Percentiles rank a stretch among this genome's conserved stretches.
phyloP scores from a whole-genome alignment of 2,329 filamentous ascomycete species.

The Colletotrichum camelliae region DNA sequence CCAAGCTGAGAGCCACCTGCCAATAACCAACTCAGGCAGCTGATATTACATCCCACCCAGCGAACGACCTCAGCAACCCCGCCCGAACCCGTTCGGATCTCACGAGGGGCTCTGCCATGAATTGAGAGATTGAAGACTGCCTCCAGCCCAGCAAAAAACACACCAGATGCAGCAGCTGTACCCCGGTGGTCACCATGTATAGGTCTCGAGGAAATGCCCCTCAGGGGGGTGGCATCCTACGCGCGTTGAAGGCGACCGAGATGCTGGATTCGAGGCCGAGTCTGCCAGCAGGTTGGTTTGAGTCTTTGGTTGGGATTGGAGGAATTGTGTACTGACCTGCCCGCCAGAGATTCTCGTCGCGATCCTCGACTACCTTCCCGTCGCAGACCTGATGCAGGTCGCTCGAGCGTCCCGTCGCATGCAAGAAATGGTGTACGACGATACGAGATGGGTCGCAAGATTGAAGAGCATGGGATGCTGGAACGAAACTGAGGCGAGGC shows the following conservation, averaged over 20 bases:
- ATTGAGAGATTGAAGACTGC: background rate
- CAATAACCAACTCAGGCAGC: background rate
- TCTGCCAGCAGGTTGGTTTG: conserved; percentile 77
- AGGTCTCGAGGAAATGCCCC: conserved; percentile 46
- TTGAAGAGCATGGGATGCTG: conserved; percentile 88
- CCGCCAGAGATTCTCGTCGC: conserved; percentile 79
- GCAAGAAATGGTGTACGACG: conserved; percentile 98
- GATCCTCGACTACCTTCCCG: conserved; percentile 87
- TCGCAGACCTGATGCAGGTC: conserved; percentile 84
- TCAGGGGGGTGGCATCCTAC: conserved; percentile 65
- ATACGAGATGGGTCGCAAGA: conserved; percentile 90
- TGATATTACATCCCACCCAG: conserved; percentile 6
- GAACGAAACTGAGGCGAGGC: conserved; percentile 87
- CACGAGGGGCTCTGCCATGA: background rate
- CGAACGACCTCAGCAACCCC: conserved; percentile 2
- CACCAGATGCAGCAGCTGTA: conserved; percentile 5
- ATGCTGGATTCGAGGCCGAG: conserved; percentile 80
- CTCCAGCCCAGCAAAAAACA: background rate
- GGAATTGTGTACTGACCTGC: background rate
- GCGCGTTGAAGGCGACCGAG: conserved; percentile 79
- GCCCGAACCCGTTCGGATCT: background rate
- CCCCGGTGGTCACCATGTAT: conserved; percentile 40
- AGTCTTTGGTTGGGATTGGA: background rate
- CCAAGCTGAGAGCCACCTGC: conserved; percentile 5
- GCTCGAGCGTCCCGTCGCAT: conserved; percentile 85